Percentiles rank a stretch among this genome's conserved stretches.
phyloP scores from a whole-genome alignment of 768 basidiomycete genomes.

The Mycena epipterygia region DNA sequence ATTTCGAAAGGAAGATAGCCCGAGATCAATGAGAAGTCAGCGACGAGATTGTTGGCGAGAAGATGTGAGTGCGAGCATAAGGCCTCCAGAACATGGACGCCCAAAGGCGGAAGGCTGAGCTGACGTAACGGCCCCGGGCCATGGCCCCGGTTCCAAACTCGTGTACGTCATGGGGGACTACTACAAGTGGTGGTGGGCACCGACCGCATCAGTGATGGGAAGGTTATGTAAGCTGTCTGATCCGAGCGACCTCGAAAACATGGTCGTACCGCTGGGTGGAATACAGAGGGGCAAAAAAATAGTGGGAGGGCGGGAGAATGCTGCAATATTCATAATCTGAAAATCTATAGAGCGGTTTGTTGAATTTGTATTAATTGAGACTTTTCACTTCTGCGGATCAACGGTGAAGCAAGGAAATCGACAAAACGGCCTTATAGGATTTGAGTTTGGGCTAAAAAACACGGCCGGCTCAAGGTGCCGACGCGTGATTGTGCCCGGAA shows the following conservation, averaged over 20 bases:
- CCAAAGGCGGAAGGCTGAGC: slow-evolving; percentile 5
- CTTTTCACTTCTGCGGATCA: neutral
- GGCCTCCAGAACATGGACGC: slow-evolving; percentile 24
- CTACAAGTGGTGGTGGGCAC: no score
- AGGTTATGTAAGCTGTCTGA: no score
- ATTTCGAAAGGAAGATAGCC: neutral
- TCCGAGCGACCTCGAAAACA: no score
- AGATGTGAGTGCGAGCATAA: neutral
- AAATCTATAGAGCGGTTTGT: slow-evolving; percentile 7
- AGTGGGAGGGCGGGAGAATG: neutral
- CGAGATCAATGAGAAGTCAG: slow-evolving; percentile 4
- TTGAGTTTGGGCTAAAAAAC: slow-evolving; percentile 3
- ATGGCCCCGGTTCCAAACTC: no score
- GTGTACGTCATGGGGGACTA: no score
- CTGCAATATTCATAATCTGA: slow-evolving; percentile 4
- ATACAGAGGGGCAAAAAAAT: neutral
- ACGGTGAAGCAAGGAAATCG: neutral
- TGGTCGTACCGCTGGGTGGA: neutral
- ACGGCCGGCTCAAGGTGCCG: slow-evolving; percentile 12
- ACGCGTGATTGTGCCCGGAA: slow-evolving; percentile 17
- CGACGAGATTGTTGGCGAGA: neutral
- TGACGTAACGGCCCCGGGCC: no score
- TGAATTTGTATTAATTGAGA: slow-evolving; percentile 10
- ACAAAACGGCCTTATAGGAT: slow-evolving; percentile 8
- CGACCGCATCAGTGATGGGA: no score